Conservation (phyloP, 352 stramenopile genomes). For the Globisporangium nodosum region DNA sequence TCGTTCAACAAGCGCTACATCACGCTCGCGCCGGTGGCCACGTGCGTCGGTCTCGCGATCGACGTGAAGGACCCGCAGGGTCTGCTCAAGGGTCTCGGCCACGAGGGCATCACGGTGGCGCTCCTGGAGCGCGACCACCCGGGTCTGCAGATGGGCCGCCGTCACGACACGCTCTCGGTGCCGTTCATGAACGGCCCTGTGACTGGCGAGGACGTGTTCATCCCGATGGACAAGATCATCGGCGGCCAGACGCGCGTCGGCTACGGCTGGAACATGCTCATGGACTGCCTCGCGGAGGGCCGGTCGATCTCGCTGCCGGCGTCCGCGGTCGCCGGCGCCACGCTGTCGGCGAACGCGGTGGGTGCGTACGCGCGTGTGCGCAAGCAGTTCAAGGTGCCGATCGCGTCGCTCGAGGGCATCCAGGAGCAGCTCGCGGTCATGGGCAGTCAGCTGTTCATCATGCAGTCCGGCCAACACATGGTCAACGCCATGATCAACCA, state of each 20-base stretch:
- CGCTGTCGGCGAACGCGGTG: constrained; percentile 90
- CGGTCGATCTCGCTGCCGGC: constrained; percentile 96
- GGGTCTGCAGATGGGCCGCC: constrained; percentile 92
- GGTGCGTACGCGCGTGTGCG: constrained; percentile 94
- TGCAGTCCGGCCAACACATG: constrained; percentile 93
- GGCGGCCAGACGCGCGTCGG: constrained; percentile 94
- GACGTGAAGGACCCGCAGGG: constrained; percentile 94
- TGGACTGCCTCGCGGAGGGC: constrained; percentile 97
- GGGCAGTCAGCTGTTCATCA: constrained; percentile 92
- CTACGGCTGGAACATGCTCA: constrained; percentile 99
- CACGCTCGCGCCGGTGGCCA: constrained; percentile 95
- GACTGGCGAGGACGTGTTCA: constrained; percentile 95
- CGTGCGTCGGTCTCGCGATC: constrained; percentile 95
- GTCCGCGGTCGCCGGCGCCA: constrained; percentile 89
- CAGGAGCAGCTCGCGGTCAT: constrained; percentile 95
- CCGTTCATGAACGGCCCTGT: constrained; percentile 99
- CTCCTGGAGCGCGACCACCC: constrained; percentile 94
- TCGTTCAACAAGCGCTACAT: constrained; percentile 99
- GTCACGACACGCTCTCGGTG: constrained; percentile 94
- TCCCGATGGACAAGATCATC: constrained; percentile 97
- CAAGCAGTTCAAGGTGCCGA: constrained; percentile 98
- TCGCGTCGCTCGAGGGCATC: constrained; percentile 97
- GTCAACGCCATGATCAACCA: constrained; percentile 99
- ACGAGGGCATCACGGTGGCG: constrained; percentile 95
- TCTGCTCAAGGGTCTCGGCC: constrained; percentile 90